Evolutionary conservation across 306 rosid species (phyloP).

Genomic region (Casuarina cunninghamiana): DNA sequence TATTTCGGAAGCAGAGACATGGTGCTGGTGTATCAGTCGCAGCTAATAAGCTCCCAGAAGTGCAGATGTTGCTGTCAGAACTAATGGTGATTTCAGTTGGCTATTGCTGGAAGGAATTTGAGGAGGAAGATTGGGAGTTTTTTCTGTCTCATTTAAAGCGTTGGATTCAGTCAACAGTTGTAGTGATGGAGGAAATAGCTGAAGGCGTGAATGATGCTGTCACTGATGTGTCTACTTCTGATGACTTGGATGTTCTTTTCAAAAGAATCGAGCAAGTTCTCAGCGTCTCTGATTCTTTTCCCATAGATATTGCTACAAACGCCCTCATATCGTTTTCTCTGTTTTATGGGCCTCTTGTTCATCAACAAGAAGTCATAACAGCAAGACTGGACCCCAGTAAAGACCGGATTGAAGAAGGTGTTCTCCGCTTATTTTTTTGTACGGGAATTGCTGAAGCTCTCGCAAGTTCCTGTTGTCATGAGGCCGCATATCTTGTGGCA

Average conservation of each 20-base stretch:
- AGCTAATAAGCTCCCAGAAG: conserved; percentile 61
- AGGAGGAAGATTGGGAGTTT: conserved; percentile 89
- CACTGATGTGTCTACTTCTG: conserved; percentile 37
- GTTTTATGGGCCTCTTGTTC: conserved; percentile 49
- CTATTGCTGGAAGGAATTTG: conserved; percentile 83
- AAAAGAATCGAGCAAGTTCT: conserved; percentile 53
- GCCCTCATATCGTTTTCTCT: conserved; percentile 83
- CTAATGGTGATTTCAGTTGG: conserved; percentile 79
- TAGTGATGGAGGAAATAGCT: conserved; percentile 80
- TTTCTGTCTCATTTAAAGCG: conserved; percentile 60
- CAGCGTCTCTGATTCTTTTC: conserved; percentile 56
- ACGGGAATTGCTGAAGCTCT: conserved; percentile 88
- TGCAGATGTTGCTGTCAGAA: conserved; percentile 78
- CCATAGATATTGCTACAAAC: conserved; percentile 67
- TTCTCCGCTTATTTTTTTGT: conserved; percentile 86
- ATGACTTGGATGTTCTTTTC: conserved; percentile 33
- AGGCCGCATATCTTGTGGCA: conserved; percentile 69
- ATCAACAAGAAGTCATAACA: conserved; percentile 45
- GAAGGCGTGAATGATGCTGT: conserved; percentile 68
- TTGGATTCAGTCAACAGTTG: conserved; percentile 85
- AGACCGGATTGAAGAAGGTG: conserved; percentile 80
- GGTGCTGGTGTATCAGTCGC: conserved; percentile 53
- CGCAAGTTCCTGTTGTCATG: conserved; percentile 55
- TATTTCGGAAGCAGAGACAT: conserved; percentile 80
- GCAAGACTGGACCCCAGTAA: conserved; percentile 65